phyloP scores from a whole-genome alignment of 2,329 filamentous ascomycete species.

The Gaeumannomyces tritici region DNA sequence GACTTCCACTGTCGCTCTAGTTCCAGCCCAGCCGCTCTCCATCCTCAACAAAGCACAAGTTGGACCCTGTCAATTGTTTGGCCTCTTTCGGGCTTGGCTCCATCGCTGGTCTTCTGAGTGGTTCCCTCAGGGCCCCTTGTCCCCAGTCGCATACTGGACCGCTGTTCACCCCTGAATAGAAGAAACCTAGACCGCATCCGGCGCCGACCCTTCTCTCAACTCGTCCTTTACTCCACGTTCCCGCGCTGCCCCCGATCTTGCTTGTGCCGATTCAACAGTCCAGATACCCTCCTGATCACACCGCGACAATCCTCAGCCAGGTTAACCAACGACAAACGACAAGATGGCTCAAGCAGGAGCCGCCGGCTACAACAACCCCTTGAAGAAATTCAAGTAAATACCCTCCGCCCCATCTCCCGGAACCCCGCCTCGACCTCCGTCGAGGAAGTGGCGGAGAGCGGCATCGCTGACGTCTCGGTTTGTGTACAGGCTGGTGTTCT shows the following conservation, averaged over 20 bases:
- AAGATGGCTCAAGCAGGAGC: slow-evolving; percentile 65
- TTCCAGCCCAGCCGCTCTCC: not conserved
- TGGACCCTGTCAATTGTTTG: not conserved
- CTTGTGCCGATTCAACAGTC: not conserved
- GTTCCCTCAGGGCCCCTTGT: not conserved
- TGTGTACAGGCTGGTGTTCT: slow-evolving; percentile 71
- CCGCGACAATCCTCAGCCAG: not conserved
- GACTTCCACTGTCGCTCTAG: too few relatives aligned
- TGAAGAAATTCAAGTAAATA: slow-evolving; percentile 98
- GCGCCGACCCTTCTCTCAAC: not conserved
- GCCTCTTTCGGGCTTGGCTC: not conserved
- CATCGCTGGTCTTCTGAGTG: not conserved
- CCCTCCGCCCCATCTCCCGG: not conserved
- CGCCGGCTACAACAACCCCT: slow-evolving; percentile 92
- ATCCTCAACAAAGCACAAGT: not conserved
- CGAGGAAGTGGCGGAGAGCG: slow-evolving; percentile 4
- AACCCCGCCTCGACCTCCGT: not conserved
- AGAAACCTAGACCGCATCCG: not conserved
- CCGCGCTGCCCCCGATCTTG: not conserved
- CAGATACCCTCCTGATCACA: not conserved
- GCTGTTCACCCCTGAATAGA: not conserved
- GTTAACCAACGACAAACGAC: not conserved
- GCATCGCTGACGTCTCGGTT: not conserved
- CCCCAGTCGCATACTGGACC: not conserved
- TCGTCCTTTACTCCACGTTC: not conserved